These are phyloP conservation scores for Backusella tarrabulga DNA, from an alignment of 192 early-diverging fungal genomes.

Conservation along the genomic window DNA sequence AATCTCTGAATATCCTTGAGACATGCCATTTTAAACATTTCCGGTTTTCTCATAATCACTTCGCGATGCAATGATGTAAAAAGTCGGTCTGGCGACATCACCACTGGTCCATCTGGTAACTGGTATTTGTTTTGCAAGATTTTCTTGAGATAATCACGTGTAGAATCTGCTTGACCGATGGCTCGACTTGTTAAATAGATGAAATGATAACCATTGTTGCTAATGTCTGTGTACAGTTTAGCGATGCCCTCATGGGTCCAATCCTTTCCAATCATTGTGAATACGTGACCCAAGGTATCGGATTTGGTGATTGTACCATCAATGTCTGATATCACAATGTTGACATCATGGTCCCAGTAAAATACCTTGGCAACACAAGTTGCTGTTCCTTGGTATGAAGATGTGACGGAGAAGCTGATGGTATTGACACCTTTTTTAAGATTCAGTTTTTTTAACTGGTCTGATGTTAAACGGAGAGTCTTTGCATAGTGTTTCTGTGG, in stretches of 20 bases:
- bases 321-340: slow-evolving; percentile 96
- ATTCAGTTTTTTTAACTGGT: slow-evolving; percentile 79
- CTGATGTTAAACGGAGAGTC: slow-evolving; percentile 86
- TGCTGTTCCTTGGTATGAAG: slow-evolving; percentile 73
- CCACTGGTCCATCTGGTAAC: slow-evolving; percentile 91
- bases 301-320: slow-evolving; percentile 99
- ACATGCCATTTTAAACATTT: slow-evolving; percentile 97
- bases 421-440: slow-evolving; percentile 87
- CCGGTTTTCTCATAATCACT: slow-evolving; percentile 91
- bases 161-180: slow-evolving; percentile 90
- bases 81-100: slow-evolving; percentile 94
- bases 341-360: slow-evolving; percentile 77
- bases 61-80: slow-evolving; percentile 92
- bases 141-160: slow-evolving; percentile 87
- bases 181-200: slow-evolving; percentile 93
- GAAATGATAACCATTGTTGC: slow-evolving; percentile 92
- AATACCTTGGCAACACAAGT: slow-evolving; percentile 87
- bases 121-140: slow-evolving; percentile 87
- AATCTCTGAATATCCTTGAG: slow-evolving; percentile 86
- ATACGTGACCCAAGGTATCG: slow-evolving; percentile 93
- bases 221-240: slow-evolving; percentile 93
- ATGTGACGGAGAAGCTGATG: slow-evolving; percentile 84
- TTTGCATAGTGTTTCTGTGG: slow-evolving; percentile 71
- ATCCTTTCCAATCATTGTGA: slow-evolving; percentile 96
- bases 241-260: slow-evolving; percentile 98